Evolutionary conservation across 2,329 filamentous ascomycete species (phyloP), one percentile per base, ranked within the genome.

Genomic region (Fonsecaea pugnacius): DNA sequence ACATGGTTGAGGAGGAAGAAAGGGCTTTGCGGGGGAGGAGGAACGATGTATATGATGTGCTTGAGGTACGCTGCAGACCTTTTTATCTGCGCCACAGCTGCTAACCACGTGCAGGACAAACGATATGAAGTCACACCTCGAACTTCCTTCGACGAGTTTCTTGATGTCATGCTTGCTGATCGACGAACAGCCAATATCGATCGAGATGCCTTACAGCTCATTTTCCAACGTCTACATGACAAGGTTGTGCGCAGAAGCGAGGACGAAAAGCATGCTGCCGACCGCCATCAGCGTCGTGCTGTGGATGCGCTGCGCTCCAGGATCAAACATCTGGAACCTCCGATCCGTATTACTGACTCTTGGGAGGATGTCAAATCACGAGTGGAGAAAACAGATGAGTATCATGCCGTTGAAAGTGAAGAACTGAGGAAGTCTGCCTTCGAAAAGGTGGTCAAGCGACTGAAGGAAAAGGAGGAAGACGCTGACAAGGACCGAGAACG

Each of bases 1-100:
- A 99, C 75, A 82, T 93, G 54, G 84, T 98, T 30, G 95, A 98
- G 75, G 92, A 96, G 75, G 92, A 98, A 76, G 94, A 99, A 74
- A 87, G 91, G 63, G 88, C 89, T n/a, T 82, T 97, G 54, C 89
- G 93, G 66, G 88, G 87, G 56, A 89, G 89, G 55, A 85, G 91
- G 66, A 96, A 95, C 74, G 88, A 92, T 73, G 90, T 96, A 43
- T 81, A 95, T 69, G 92, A 96, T 78, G 91, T 95, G 70, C 84
- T 96, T 71, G 91, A 96, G 83, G 91, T 95, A 78, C 82, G 88
- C 80, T 43, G 30, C 18, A 35, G n/a, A 38, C 38, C 9, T n/a
- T 46, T 24, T 38, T 58, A 38, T 52, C 5, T 8, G 62, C 27
- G 24, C 43, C 36, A 24, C 57, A 38, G 36, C 46, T 60, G 64